Evolutionary conservation across 2,329 filamentous ascomycete species (phyloP).

Genomic region (Alternaria conjuncta): DNA sequence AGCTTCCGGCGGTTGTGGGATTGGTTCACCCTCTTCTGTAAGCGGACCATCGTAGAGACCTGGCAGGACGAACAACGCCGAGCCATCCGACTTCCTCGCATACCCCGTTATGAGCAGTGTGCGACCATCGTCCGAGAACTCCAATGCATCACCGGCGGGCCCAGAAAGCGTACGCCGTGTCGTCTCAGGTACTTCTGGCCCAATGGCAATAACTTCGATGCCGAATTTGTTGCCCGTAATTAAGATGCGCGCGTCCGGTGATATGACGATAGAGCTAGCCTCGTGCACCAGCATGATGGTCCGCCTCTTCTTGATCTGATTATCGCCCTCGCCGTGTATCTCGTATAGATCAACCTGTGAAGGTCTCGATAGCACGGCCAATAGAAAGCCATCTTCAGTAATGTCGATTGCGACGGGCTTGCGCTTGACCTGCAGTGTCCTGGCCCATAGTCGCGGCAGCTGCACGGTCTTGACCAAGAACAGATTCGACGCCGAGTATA

Average conservation of each 20-base stretch:
- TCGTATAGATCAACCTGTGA: slow-evolving; percentile 89
- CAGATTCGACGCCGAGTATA: slow-evolving; percentile 47
- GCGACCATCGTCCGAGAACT: slow-evolving; percentile 50
- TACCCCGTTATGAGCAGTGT: slow-evolving; percentile 49
- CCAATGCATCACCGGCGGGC: slow-evolving; percentile 44
- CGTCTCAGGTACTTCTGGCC: slow-evolving; percentile 59
- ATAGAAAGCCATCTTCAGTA: slow-evolving; percentile 74
- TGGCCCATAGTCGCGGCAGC: slow-evolving; percentile 45
- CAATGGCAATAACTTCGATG: slow-evolving; percentile 84
- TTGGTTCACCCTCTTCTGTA: slow-evolving; percentile 49
- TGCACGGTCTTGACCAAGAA: slow-evolving; percentile 48
- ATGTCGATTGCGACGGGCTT: slow-evolving; percentile 70
- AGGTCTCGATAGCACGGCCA: slow-evolving; percentile 81
- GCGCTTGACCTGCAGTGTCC: slow-evolving; percentile 47
- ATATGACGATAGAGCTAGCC: slow-evolving; percentile 78
- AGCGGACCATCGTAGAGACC: slow-evolving; percentile 49
- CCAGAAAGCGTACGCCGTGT: slow-evolving; percentile 46
- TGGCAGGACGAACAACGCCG: slow-evolving; percentile 48
- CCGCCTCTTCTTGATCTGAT: slow-evolving; percentile 70
- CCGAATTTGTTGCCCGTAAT: slow-evolving; percentile 85
- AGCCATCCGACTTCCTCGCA: slow-evolving; percentile 44
- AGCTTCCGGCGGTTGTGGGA: slow-evolving; percentile 43
- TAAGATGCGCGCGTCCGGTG: slow-evolving; percentile 80
- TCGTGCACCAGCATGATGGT: slow-evolving; percentile 79
- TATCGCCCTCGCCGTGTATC: slow-evolving; percentile 55